Evolutionary conservation across 148 eudicot genomes (phyloP), one percentile per base, ranked within the genome.

Genomic region (Arbutus unedo): DNA sequence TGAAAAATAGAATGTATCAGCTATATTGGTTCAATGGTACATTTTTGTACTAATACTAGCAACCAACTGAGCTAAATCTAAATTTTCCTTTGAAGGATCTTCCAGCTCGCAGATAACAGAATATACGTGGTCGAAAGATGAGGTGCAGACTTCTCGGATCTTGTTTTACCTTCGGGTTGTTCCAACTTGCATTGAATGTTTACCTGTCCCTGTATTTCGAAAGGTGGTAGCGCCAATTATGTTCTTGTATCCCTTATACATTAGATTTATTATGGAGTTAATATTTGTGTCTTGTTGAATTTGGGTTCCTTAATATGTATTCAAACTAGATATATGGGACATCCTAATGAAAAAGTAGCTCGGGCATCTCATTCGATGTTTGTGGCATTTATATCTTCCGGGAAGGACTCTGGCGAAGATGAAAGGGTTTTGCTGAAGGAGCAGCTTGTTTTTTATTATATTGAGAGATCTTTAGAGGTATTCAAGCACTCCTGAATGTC

Each of bases 391-490:
- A 48, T 94, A 57, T 90, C 99, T 81, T 94, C 98, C 51, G 94
- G 90, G 70, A 93, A 91, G 85, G 93, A 91, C 60, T 80, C 87
- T 76, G 78, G 80, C 59, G 86, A 88, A 51, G 90, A 88, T 82
- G 97, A 93, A 64, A 90, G 95, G 89, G 85, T 62, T 51, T 78
- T 80, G 59, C 85, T 94, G 83, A 96, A 96, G 88, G 99, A 94
- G 90, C 92, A 96, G 83, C 97, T 96, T 85, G 98, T 92, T 81
- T 96, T 91, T 86, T 94, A 93, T 87, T 96, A 94, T 88, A 88
- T 96, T 77, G 87, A 90, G 86, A 91, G 95, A 86, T 93, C 99
- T 75, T 87, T 96, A 53, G 93, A 93, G 99, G 99, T 96, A 93
- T 6, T 15, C 18, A 56, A 77, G 59, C 51, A 25, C 68, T 71